These are phyloP conservation scores for Gracilariopsis chorda DNA, from an alignment of 23 red algal species.

Conservation along the genomic window DNA sequence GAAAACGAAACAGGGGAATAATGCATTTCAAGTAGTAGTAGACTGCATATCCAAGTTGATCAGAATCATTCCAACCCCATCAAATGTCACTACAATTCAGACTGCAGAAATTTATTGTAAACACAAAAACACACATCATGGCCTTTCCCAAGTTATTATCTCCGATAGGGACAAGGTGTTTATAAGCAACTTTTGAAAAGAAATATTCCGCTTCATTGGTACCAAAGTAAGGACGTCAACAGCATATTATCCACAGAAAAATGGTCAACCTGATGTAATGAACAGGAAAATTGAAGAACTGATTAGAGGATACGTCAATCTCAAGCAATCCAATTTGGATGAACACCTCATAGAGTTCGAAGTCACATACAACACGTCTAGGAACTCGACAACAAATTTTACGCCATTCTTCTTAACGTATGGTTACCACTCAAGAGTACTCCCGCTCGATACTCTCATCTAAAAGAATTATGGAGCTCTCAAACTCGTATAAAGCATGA, in stretches of 20 bases:
- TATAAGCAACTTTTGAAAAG: constrained; percentile 17
- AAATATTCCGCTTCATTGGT: not conserved
- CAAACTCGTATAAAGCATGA: too few species aligned
- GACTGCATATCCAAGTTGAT: constrained; percentile 7
- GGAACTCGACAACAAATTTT: not conserved
- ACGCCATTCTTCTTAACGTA: constrained; percentile 13
- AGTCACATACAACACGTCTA: constrained; percentile 3
- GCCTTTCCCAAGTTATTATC: not conserved
- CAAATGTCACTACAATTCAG: not conserved
- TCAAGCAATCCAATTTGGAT: constrained; percentile 26
- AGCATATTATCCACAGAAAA: constrained; percentile 2
- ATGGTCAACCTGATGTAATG: constrained; percentile 21
- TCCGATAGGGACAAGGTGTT: constrained; percentile 7
- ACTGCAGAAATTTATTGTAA: not conserved
- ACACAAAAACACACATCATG: not conserved
- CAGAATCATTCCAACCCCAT: not conserved
- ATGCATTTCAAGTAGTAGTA: not conserved
- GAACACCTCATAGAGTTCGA: not conserved
- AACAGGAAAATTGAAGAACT: constrained; percentile 30
- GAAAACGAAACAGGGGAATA: not conserved
- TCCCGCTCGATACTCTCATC: not conserved
- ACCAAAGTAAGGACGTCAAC: not conserved
- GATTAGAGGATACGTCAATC: not conserved
- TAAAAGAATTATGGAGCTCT: not conserved
- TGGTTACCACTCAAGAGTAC: not conserved